Evolutionary conservation across 2,329 filamentous ascomycete genomes (phyloP), one percentile per base, ranked within the genome.

Genomic region (Xylariaceae sp.): DNA sequence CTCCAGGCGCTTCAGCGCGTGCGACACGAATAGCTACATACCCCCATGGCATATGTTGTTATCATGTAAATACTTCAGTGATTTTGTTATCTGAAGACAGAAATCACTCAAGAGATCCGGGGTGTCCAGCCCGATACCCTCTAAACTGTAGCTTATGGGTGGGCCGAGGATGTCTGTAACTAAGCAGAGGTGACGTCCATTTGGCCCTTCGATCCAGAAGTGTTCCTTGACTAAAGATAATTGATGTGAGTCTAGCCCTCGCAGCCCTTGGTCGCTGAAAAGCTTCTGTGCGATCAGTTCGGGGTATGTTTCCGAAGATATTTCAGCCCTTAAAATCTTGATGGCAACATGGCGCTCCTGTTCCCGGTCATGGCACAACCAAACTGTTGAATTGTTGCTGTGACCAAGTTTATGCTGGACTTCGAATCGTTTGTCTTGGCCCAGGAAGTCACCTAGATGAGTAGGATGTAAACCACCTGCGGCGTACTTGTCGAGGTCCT

Each of bases 101-200:
- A 51, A n/a, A 44, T 47, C 39, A 11, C 18, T 45, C 11, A 54
- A 33, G 18, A 47, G n/a, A 3, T 47, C 48, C 6, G 49, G 43
- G 5, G 40, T 47, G 22, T 54, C 43, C 9, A 45, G 32, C n/a
- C 42, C 42, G 3, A 49, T 45, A 5, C 32, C 45, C 11, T 18
- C 11, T 5, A 47, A 30, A 2, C 7, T 6, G 12, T 44, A 44
- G 40, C 46, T 54, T 31, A 54, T 44, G 7, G 42, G 12, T 11
- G 52, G 45, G 1, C 48, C 45, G 6, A 54, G 44, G 6, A 49
- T 30, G 19, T 36, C 9, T 2, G 48, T 30, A 9, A 45, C 46
- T 3, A 54, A 42, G 32, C 49, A 54, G n/a, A 54, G 27, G 30
- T 52, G 52, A 41, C 38, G 49, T 12, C 49, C 52, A 42, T 52